phyloP scores from a whole-genome alignment of 148 eudicot species.

The Suaeda aralocaspica region DNA sequence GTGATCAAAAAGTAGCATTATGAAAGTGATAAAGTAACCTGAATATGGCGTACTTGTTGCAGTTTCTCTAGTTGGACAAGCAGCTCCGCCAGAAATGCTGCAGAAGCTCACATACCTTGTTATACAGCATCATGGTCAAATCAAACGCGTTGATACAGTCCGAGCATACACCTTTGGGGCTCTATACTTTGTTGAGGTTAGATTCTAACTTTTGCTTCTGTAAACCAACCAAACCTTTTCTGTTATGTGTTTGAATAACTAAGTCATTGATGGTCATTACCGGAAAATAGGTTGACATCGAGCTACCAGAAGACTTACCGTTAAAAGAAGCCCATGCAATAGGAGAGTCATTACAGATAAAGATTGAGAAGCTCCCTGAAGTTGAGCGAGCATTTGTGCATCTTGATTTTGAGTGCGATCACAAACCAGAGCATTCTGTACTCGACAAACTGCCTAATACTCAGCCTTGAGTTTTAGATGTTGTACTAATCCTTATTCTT shows the following conservation, averaged over 20 bases:
- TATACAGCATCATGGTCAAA: slow-evolving; percentile 44
- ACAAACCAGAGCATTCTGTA: slow-evolving; percentile 69
- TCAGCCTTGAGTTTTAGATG: slow-evolving; percentile 16
- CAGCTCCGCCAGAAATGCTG: slow-evolving; percentile 74
- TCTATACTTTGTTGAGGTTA: slow-evolving; percentile 77
- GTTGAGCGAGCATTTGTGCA: slow-evolving; percentile 71
- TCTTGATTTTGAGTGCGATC: slow-evolving; percentile 64
- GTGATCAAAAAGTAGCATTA: no score
- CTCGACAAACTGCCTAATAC: slow-evolving; percentile 44
- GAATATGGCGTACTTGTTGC: no score
- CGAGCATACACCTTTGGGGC: slow-evolving; percentile 83
- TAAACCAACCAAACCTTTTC: not conserved
- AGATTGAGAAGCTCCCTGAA: slow-evolving; percentile 61
- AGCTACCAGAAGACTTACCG: slow-evolving; percentile 58
- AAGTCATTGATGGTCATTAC: not conserved
- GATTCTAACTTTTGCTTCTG: not conserved
- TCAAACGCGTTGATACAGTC: slow-evolving; percentile 68
- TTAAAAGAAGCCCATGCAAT: slow-evolving; percentile 60
- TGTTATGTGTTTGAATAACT: no score
- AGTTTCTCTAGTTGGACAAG: slow-evolving; percentile 67
- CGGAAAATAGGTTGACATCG: slow-evolving; percentile 48
- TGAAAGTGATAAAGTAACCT: no score
- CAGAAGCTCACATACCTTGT: slow-evolving; percentile 71
- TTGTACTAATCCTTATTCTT: not conserved
- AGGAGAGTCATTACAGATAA: slow-evolving; percentile 61